These are phyloP conservation scores for Stentor coeruleus DNA, from an alignment of 73 alveolate genomes.

Conservation along the genomic window DNA sequence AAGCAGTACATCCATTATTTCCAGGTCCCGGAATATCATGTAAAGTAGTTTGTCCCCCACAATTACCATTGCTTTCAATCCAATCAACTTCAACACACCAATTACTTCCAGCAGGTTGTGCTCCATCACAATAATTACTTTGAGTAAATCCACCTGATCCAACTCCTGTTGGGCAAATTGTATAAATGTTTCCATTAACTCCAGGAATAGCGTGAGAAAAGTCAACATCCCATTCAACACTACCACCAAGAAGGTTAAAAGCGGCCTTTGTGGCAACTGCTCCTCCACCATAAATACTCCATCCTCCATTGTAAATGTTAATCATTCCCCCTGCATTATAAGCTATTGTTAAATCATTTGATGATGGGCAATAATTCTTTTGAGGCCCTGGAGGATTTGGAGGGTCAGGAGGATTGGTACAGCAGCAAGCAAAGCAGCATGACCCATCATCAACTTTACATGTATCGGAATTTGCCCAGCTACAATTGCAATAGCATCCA, in stretches of 20 bases:
- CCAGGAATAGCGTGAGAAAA: neutral
- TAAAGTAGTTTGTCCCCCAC: constrained; percentile 4
- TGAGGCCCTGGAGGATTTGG: constrained; percentile 1
- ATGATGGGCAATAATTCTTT: neutral
- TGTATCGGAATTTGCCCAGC: neutral
- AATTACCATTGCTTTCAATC: constrained; percentile 2
- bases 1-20: constrained; percentile 6
- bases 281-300: neutral
- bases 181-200: neutral
- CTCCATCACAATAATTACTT: neutral
- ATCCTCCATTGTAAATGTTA: neutral
- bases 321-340: neutral
- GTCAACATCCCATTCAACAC: neutral
- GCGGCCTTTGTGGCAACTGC: constrained; percentile 1
- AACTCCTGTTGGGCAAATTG: neutral
- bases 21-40: constrained; percentile 11
- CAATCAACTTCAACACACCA: constrained; percentile 11
- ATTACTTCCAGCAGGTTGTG: neutral
- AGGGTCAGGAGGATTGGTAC: neutral
- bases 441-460: neutral
- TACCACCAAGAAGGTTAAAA: constrained; percentile 4
- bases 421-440: constrained; percentile 2
- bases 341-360: neutral
- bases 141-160: constrained; percentile 7
- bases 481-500: neutral